Base-by-base conservation (phyloP, 352 stramenopile genomes). In the Globisporangium sylvaticum region DNA sequence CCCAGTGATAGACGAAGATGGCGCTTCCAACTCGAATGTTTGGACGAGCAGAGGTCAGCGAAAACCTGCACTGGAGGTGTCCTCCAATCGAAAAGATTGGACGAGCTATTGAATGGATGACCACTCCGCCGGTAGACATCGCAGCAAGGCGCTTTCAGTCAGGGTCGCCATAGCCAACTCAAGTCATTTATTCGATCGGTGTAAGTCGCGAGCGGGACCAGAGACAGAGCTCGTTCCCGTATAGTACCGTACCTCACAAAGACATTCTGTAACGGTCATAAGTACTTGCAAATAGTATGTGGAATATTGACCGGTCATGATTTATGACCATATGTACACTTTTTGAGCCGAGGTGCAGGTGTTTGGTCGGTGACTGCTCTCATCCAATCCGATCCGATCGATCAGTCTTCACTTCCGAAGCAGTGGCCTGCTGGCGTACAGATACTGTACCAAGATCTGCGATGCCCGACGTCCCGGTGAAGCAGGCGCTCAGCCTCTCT, bases 51-150 rank as follows among this genome's bases (percentile, higher is more conserved):
- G 42, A 50, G 42, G 42, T 50, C 18, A 22, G 18, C 18, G 18
- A 4, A 22, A 50, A 18, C 20, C 42, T n/a, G 46, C 46, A 29
- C 9, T 6, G 42, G 42, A 50, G 22, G 46, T 18, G 46, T 18
- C 46, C n/a, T 54, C 46, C 46, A 27, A 54, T 54, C 46, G n/a
- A 18, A 54, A 24, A 54, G 46, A 54, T 54, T 54, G 46, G 46
- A 54, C n/a, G 46, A 54, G 5, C 46, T 54, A 22, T 54, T 29
- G 46, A 29, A 29, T 29, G 8, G 46, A 54, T 29, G 46, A 54
- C 18, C 46, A 50, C 14, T 20, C 18, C 42, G 3, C 42, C 15
- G 7, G 18, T 10, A 22, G 42, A 22, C 15, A 9, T 46, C 39
- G 39, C 39, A 46, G 9, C 14, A 46, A 20, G 39, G 39, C 39